Evolutionary conservation across 108 stramenopile species (phyloP).

Genomic region (Poteriospumella lacustris): DNA sequence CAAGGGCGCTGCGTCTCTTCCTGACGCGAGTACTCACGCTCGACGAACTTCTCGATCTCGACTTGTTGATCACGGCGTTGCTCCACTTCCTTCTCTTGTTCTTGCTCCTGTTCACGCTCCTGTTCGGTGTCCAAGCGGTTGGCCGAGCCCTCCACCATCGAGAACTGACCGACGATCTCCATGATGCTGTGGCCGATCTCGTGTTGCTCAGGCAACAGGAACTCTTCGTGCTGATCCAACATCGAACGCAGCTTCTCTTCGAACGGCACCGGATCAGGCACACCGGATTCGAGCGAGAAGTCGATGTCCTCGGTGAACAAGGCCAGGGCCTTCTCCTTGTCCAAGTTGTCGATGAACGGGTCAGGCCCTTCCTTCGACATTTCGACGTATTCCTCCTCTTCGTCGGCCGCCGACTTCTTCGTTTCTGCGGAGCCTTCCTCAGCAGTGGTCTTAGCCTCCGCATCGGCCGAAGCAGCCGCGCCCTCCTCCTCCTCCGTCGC

Average conservation of each 20-base stretch:
- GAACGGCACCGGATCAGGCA: constrained; percentile 33
- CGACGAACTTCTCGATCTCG: constrained; percentile 32
- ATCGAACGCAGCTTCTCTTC: constrained; percentile 1
- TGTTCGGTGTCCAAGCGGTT: constrained; percentile 35
- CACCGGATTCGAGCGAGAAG: constrained; percentile 32
- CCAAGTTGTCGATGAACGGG: neutral
- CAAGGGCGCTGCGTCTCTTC: constrained; percentile 34
- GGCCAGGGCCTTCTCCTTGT: constrained; percentile 11
- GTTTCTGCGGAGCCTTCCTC: no score
- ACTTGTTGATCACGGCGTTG: constrained; percentile 34
- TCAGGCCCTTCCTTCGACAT: no score
- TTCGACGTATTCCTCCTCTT: neutral
- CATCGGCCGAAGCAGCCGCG: neutral
- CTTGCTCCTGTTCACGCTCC: constrained; percentile 44
- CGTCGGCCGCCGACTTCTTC: no score
- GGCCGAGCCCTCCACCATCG: constrained; percentile 22
- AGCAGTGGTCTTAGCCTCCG: neutral
- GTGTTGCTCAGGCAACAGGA: constrained; percentile 19
- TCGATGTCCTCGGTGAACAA: constrained; percentile 35
- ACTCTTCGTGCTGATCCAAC: constrained; percentile 29
- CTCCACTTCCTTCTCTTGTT: constrained; percentile 39
- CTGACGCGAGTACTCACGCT: constrained; percentile 39
- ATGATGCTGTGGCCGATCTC: constrained; percentile 25
- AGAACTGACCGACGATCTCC: constrained; percentile 11
- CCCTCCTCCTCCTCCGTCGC: neutral